These are phyloP conservation scores for Hypoxylon sp. DNA, from an alignment of 2,329 filamentous ascomycete genomes.

Conservation along the genomic window DNA sequence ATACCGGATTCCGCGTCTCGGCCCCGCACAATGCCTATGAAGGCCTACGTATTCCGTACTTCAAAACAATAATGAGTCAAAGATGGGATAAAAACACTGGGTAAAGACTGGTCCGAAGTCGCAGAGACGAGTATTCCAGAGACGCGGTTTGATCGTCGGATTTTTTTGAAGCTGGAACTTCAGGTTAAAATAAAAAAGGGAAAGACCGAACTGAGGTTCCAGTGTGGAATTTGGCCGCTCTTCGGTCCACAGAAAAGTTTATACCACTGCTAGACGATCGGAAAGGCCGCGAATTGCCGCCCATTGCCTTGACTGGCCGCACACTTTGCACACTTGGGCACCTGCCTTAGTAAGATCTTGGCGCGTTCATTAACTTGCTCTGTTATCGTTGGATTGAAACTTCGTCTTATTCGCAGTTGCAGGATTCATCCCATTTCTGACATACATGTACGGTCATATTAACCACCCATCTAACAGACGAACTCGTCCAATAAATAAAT, in stretches of 20 bases:
- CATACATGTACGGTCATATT: conserved; percentile 23
- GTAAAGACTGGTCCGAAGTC: conserved; percentile 34
- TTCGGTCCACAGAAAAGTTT: conserved; percentile 28
- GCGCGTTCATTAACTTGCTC: conserved; percentile 32
- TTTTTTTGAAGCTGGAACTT: conserved; percentile 15
- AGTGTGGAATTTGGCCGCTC: conserved; percentile 37
- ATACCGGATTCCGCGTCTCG: conserved; percentile 38
- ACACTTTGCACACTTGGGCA: conserved; percentile 5
- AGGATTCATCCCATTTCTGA: conserved; percentile 5
- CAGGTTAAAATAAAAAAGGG: conserved; percentile 24
- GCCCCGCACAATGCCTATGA: conserved; percentile 13
- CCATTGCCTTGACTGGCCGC: conserved; percentile 50
- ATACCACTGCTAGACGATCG: conserved; percentile 7
- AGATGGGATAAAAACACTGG: conserved; percentile 15
- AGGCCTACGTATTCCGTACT: background rate
- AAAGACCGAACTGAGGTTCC: conserved; percentile 18
- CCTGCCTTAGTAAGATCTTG: conserved; percentile 37
- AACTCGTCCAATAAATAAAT: conserved; percentile 22
- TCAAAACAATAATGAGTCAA: conserved; percentile 17
- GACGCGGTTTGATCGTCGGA: conserved; percentile 7
- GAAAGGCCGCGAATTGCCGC: conserved; percentile 50
- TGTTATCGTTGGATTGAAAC: conserved; percentile 22
- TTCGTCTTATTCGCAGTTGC: conserved; percentile 1
- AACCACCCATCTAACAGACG: conserved; percentile 22
- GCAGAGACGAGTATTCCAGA: conserved; percentile 20